These are phyloP conservation scores for Euphrasia confusa DNA, from an alignment of 257 asterid genomes.

Conservation along the genomic window DNA sequence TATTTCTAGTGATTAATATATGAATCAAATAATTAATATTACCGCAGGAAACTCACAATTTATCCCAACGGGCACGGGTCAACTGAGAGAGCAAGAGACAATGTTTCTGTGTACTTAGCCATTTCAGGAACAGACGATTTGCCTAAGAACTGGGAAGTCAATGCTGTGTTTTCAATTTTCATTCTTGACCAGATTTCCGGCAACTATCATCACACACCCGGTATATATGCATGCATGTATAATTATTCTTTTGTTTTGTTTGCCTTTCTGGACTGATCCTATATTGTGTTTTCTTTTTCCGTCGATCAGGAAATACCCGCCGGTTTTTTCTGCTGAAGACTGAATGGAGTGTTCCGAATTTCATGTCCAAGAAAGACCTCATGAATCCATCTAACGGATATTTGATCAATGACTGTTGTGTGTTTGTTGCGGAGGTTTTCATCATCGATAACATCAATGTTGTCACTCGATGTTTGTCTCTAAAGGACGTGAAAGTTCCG, in stretches of 20 bases:
- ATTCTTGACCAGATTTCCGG: background rate
- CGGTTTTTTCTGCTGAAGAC: slow-evolving; percentile 18
- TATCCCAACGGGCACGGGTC: background rate
- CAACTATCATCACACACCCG: background rate
- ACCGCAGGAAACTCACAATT: background rate
- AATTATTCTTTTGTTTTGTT: background rate
- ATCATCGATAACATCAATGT: background rate
- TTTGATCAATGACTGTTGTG: slow-evolving; percentile 19
- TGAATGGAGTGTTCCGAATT: slow-evolving; percentile 23
- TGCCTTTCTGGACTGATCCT: background rate
- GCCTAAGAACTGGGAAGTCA: background rate
- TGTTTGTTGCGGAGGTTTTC: slow-evolving; percentile 23
- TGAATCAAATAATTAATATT: no score
- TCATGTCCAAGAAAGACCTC: slow-evolving; percentile 16
- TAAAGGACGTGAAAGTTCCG: background rate
- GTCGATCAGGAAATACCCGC: background rate
- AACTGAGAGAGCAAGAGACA: background rate
- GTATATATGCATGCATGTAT: background rate
- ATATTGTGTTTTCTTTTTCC: no score
- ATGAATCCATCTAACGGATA: slow-evolving; percentile 22
- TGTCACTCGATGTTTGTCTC: background rate
- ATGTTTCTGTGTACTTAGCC: background rate
- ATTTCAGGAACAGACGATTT: background rate
- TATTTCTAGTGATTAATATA: no score
- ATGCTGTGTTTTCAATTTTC: background rate